These are phyloP conservation scores for Colletotrichum navitas DNA, from an alignment of 2,329 filamentous ascomycete genomes.

Conservation along the genomic window DNA sequence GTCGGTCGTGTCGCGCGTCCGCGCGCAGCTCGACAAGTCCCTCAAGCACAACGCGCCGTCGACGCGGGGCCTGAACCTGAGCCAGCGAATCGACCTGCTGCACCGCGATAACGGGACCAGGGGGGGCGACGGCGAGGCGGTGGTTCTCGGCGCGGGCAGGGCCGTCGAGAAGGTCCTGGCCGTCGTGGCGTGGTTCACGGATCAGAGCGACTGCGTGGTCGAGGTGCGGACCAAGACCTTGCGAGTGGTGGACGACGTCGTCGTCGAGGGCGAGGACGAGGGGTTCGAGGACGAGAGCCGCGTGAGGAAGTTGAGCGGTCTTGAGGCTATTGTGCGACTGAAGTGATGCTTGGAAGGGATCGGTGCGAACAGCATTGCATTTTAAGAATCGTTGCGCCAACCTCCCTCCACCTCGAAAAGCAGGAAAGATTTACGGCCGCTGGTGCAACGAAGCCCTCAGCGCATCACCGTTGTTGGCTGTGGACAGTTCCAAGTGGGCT, in stretches of 20 bases:
- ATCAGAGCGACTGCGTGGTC: slow-evolving; percentile 70
- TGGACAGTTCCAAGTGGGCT: neutral
- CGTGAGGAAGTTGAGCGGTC: slow-evolving; percentile 62
- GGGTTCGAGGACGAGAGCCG: slow-evolving; percentile 54
- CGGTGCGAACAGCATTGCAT: neutral
- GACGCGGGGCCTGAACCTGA: slow-evolving; percentile 59
- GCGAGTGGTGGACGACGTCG: slow-evolving; percentile 76
- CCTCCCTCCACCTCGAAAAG: too few relatives aligned
- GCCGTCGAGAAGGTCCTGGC: slow-evolving; percentile 74
- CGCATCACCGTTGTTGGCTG: neutral
- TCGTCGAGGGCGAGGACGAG: slow-evolving; percentile 55
- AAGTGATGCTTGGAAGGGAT: slow-evolving; percentile 51
- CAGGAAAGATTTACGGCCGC: neutral
- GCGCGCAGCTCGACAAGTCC: slow-evolving; percentile 70
- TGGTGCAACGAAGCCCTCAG: neutral
- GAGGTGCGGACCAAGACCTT: slow-evolving; percentile 72
- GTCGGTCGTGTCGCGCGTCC: slow-evolving; percentile 73
- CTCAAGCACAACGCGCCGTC: slow-evolving; percentile 60
- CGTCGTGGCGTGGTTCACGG: slow-evolving; percentile 74
- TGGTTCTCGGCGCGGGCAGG: slow-evolving; percentile 73
- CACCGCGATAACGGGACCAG: slow-evolving; percentile 49
- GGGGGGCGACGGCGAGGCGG: slow-evolving; percentile 58
- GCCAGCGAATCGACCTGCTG: slow-evolving; percentile 60
- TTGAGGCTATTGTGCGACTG: slow-evolving; percentile 63
- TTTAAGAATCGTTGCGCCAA: neutral